Evolutionary conservation across 768 basidiomycete species (phyloP).

Genomic region (Boletellus sp.): DNA sequence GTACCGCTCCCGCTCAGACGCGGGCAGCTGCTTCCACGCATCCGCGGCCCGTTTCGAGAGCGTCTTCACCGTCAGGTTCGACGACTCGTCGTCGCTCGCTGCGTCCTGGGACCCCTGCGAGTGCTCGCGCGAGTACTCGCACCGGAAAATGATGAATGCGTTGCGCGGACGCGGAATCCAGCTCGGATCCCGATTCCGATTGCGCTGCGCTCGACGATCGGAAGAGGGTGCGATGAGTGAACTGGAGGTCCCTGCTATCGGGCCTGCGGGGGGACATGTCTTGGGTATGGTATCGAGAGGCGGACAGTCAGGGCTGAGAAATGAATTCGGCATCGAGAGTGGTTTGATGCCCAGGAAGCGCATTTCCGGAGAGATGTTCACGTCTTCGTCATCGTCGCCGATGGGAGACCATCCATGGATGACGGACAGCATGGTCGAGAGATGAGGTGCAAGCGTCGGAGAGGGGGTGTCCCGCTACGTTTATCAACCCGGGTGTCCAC

Average conservation of each 20-base stretch:
- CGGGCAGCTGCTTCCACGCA: conserved; percentile 62
- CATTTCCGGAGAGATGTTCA: conserved; percentile 20
- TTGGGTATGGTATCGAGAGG: conserved; percentile 9
- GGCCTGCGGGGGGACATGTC: neutral
- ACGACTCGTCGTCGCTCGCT: conserved; percentile 24
- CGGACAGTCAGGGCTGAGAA: conserved; percentile 13
- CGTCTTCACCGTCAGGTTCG: conserved; percentile 40
- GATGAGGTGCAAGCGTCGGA: neutral
- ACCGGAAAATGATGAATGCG: conserved; percentile 71
- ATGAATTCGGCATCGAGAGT: neutral
- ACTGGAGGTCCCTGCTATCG: neutral
- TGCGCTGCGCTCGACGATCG: conserved; percentile 36
- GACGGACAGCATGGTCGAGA: conserved; percentile 7
- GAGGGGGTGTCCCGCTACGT: neutral
- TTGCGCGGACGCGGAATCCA: conserved; percentile 69
- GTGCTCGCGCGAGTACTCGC: conserved; percentile 54
- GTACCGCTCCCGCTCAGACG: conserved; percentile 47
- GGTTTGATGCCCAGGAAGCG: conserved; percentile 6
- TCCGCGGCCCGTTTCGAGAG: conserved; percentile 77
- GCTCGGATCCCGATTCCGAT: conserved; percentile 46
- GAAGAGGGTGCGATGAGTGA: conserved; percentile 33
- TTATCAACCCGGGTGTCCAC: conserved; percentile 8
- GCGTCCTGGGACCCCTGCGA: conserved; percentile 35
- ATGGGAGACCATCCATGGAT: conserved; percentile 30
- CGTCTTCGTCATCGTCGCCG: conserved; percentile 27